Conservation (phyloP, 805 yeast genomes). For the Suhomyces sp. region DNA sequence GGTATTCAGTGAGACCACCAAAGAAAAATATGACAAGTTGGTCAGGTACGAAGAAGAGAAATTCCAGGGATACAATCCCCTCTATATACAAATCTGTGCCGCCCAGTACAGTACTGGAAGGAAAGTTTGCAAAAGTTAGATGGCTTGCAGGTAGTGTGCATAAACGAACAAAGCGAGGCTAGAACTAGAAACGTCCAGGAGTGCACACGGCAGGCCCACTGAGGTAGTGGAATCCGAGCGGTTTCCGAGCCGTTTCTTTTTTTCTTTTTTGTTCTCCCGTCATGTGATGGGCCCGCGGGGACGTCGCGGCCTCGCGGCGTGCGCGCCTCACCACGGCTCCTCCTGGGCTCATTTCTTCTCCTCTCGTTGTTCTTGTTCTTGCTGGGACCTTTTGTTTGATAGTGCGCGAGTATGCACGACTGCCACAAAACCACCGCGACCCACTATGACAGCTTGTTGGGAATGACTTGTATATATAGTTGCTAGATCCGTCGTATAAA, state of each 20-base stretch:
- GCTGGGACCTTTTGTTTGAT: not conserved
- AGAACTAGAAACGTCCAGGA: not conserved
- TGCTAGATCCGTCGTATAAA: not conserved
- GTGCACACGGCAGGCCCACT: not conserved
- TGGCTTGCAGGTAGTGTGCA: constrained; percentile 2
- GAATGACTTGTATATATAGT: not conserved
- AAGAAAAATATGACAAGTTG: not conserved
- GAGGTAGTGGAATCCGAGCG: not conserved
- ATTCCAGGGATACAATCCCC: not conserved
- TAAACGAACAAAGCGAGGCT: constrained; percentile 3
- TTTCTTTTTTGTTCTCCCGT: not conserved
- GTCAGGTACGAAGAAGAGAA: not conserved
- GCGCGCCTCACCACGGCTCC: no score
- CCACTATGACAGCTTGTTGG: not conserved
- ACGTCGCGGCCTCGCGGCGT: not conserved
- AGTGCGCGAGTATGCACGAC: not conserved
- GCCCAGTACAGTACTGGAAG: not conserved
- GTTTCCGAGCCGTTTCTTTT: not conserved
- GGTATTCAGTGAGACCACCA: not conserved
- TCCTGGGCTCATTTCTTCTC: not conserved
- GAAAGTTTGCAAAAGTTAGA: constrained; percentile 1
- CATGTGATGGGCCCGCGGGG: not conserved
- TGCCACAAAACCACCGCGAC: not conserved
- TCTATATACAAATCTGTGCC: not conserved
- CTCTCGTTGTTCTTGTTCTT: no score